These are phyloP conservation scores for Vigna radiata DNA, from an alignment of 306 rosid genomes.

Conservation along the genomic window DNA sequence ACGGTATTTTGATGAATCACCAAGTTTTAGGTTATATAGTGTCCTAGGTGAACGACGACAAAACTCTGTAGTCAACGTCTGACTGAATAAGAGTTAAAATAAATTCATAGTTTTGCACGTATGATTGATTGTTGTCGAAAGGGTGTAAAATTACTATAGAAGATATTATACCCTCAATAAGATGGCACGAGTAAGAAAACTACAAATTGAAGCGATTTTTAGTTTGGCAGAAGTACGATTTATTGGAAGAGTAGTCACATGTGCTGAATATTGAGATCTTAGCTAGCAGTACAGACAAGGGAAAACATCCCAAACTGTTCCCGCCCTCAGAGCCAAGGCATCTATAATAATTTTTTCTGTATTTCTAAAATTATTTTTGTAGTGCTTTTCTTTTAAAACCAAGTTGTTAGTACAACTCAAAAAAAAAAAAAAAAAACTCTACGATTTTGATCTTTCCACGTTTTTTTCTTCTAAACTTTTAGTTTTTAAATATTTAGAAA, in stretches of 20 bases:
- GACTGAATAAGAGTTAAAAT: neutral
- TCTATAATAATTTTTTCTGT: neutral
- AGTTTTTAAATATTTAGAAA: too few relatives aligned
- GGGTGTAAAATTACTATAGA: constrained; percentile 1
- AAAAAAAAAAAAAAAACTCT: too few relatives aligned
- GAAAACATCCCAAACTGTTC: constrained; percentile 42
- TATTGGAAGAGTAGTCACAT: constrained; percentile 7
- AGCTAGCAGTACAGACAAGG: constrained; percentile 28
- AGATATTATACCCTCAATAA: neutral
- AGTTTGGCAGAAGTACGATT: neutral
- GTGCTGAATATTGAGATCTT: neutral
- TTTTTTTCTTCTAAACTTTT: too few relatives aligned
- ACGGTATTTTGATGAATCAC: neutral
- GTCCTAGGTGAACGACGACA: neutral
- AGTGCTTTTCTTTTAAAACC: too few relatives aligned
- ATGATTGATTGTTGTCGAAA: constrained; percentile 33
- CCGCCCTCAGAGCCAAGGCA: constrained; percentile 35
- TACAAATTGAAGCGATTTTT: neutral
- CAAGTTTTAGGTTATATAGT: neutral
- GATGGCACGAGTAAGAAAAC: neutral
- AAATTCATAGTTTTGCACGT: constrained; percentile 16
- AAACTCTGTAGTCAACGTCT: constrained; percentile 29
- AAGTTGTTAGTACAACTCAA: too few relatives aligned
- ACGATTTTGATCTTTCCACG: too few relatives aligned
- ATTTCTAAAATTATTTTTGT: too few relatives aligned